Evolutionary conservation across 768 basidiomycete species (phyloP).

Genomic region (Hemileccinum rubropunctum): DNA sequence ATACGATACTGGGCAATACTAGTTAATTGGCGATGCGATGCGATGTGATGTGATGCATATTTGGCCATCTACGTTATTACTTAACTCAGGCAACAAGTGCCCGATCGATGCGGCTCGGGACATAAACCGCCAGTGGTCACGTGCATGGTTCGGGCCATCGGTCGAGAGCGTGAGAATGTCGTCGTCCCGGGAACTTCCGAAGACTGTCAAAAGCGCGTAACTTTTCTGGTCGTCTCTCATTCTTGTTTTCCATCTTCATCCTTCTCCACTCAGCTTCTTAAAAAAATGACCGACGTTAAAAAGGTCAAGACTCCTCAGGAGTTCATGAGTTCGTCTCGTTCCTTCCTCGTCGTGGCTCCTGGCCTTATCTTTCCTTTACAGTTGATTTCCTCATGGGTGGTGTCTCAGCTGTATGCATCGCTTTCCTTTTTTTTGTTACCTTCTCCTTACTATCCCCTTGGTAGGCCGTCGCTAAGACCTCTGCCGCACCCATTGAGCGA

Average conservation of each 20-base stretch:
- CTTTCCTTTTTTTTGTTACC: background rate
- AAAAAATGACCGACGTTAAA: conserved; percentile 80
- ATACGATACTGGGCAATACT: conserved; percentile 15
- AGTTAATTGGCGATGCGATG: conserved; percentile 5
- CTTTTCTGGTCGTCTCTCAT: conserved; percentile 47
- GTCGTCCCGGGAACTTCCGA: conserved; percentile 30
- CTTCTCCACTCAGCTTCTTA: conserved; percentile 48
- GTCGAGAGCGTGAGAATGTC: conserved; percentile 28
- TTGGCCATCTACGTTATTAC: no score
- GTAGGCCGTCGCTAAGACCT: conserved; percentile 97
- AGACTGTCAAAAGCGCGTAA: conserved; percentile 41
- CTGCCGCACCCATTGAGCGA: conserved; percentile 99
- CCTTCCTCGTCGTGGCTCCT: background rate
- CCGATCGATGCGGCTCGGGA: no score
- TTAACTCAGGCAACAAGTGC: no score
- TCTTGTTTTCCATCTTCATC: conserved; percentile 36
- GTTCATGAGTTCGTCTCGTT: conserved; percentile 61
- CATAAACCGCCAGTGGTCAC: no score
- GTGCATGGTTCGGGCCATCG: conserved; percentile 4
- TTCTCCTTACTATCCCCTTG: conserved; percentile 22
- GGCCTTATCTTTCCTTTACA: conserved; percentile 30
- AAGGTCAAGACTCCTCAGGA: conserved; percentile 90
- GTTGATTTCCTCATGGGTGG: conserved; percentile 97
- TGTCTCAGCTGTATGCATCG: conserved; percentile 75
- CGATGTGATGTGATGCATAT: no score